Conservation (phyloP, 73 alveolate species). For the Paramecium primaurelia region DNA sequence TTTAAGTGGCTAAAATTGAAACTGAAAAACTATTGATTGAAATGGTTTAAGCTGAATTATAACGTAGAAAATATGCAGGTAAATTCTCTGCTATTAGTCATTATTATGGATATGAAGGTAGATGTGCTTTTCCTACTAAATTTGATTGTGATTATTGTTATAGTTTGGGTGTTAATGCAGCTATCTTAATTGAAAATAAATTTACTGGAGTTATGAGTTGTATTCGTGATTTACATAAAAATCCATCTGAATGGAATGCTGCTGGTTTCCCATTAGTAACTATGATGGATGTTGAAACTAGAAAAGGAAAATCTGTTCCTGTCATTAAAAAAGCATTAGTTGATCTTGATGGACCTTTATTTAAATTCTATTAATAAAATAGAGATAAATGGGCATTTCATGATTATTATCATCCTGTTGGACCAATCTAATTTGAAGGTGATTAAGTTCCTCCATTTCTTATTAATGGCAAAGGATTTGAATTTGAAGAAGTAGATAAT, state of each 20-base stretch:
- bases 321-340: slow-evolving; percentile 87
- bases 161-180: slow-evolving; percentile 90
- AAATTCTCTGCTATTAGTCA: slow-evolving; percentile 81
- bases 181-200: slow-evolving; percentile 64
- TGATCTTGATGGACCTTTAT: slow-evolving; percentile 79
- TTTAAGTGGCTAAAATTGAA: slow-evolving; percentile 95
- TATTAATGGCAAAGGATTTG: slow-evolving; percentile 51
- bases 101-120: slow-evolving; percentile 98
- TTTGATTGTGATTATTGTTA: slow-evolving; percentile 98
- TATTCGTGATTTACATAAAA: slow-evolving; percentile 58
- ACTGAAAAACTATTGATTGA: slow-evolving; percentile 95
- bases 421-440: slow-evolving; percentile 88
- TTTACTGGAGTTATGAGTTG: slow-evolving; percentile 81
- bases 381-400: slow-evolving; percentile 28
- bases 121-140: slow-evolving; percentile 95
- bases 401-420: slow-evolving; percentile 57
- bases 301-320: slow-evolving; percentile 87
- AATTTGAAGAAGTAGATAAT: neutral
- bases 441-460: slow-evolving; percentile 31
- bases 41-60: slow-evolving; percentile 84
- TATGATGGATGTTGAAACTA: slow-evolving; percentile 81
- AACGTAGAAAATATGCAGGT: slow-evolving; percentile 71
- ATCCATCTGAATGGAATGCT: slow-evolving; percentile 76
- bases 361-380: slow-evolving; percentile 59
- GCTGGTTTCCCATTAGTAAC: slow-evolving; percentile 87